A percentile compares a stretch with the other conserved stretches of the same genome.
Evolutionary conservation across 805 yeast species (phyloP).

Genomic region (Suhomyces faveliae): DNA sequence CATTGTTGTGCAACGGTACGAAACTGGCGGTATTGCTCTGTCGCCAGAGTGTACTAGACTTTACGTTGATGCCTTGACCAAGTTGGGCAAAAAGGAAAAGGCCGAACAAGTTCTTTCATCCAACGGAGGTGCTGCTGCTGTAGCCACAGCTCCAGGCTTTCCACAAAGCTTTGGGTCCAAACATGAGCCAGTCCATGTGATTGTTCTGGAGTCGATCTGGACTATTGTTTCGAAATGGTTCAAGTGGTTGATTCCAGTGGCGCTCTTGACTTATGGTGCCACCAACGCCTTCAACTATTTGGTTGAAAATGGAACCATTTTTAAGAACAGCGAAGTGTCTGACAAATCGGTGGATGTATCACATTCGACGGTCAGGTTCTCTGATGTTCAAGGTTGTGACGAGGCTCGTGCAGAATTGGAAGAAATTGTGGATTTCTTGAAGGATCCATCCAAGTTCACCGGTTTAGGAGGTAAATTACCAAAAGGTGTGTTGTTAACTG

Average conservation of each 20-base stretch:
- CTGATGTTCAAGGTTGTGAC: constrained; percentile 96
- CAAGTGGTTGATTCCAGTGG: constrained; percentile 83
- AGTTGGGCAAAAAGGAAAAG: constrained; percentile 72
- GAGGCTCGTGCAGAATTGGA: constrained; percentile 97
- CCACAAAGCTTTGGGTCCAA: constrained; percentile 56
- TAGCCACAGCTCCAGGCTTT: constrained; percentile 12
- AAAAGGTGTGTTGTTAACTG: constrained; percentile 93
- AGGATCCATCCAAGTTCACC: constrained; percentile 94
- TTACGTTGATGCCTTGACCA: constrained; percentile 78
- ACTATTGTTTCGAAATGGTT: constrained; percentile 82
- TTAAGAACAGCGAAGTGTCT: constrained; percentile 68
- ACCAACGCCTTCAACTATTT: constrained; percentile 74
- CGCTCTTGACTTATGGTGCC: constrained; percentile 77
- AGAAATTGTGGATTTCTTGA: constrained; percentile 95
- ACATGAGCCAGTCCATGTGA: constrained; percentile 88
- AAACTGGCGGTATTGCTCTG: constrained; percentile 88
- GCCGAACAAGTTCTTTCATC: constrained; percentile 58
- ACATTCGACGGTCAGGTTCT: constrained; percentile 80
- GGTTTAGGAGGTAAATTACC: constrained; percentile 97
- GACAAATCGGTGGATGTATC: constrained; percentile 82
- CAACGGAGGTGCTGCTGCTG: background rate
- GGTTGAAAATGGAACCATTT: constrained; percentile 78
- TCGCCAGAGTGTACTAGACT: constrained; percentile 75
- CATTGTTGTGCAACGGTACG: constrained; percentile 90
- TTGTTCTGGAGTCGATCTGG: constrained; percentile 81